Percentiles rank a stretch among this genome's conserved stretches.
Evolutionary conservation across 805 yeast species (phyloP).

Genomic region (Candida takata): DNA sequence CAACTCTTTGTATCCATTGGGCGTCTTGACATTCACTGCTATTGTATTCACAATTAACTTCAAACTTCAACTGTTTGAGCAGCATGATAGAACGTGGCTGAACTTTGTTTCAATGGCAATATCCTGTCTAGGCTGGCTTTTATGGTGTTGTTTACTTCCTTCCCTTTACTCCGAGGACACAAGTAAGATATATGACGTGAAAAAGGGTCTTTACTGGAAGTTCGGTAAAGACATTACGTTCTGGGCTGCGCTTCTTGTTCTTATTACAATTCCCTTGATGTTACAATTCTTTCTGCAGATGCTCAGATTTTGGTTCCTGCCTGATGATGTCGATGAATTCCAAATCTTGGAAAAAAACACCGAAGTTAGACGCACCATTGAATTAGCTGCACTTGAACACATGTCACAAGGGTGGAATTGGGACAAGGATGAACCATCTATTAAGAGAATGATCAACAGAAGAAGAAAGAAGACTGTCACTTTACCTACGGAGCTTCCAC

Average conservation of each 20-base stretch:
- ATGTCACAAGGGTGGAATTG: constrained; percentile 76
- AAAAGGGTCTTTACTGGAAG: constrained; percentile 55
- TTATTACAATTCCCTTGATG: constrained; percentile 50
- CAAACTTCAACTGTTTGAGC: constrained; percentile 76
- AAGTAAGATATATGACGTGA: constrained; percentile 61
- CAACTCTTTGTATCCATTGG: constrained; percentile 75
- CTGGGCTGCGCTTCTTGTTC: constrained; percentile 71
- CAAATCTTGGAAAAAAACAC: constrained; percentile 68
- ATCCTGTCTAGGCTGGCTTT: constrained; percentile 77
- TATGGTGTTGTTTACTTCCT: constrained; percentile 78
- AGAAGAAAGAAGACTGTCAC: constrained; percentile 22
- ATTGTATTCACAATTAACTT: constrained; percentile 67
- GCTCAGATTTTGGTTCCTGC: constrained; percentile 45
- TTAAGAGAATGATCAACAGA: constrained; percentile 17
- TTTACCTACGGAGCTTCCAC: constrained; percentile 39
- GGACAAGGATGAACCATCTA: constrained; percentile 38
- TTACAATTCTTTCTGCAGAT: constrained; percentile 62
- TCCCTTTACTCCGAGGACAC: constrained; percentile 49
- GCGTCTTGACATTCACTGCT: constrained; percentile 67
- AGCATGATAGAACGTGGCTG: constrained; percentile 64
- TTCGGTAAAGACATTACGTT: constrained; percentile 80
- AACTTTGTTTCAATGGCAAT: constrained; percentile 58
- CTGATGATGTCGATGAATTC: constrained; percentile 75
- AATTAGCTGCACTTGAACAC: constrained; percentile 63
- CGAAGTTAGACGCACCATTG: constrained; percentile 61